These are phyloP conservation scores for Schizonepeta tenuifolia DNA, from an alignment of 257 asterid species.

Conservation along the genomic window DNA sequence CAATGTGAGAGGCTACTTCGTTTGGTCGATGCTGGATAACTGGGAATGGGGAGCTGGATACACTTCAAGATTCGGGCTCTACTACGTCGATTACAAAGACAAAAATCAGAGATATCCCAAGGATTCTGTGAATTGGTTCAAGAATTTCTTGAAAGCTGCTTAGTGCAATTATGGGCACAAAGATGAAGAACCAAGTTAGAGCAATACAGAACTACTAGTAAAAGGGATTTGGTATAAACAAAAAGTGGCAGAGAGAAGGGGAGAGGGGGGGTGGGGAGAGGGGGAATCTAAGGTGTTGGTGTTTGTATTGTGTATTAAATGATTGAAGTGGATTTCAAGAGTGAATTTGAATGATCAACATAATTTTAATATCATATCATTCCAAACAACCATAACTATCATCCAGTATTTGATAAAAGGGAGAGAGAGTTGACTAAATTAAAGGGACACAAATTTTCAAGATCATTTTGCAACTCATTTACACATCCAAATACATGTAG, in stretches of 20 bases:
- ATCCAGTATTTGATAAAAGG: background rate
- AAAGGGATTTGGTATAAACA: background rate
- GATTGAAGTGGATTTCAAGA: background rate
- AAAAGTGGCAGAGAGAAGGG: too few relatives aligned
- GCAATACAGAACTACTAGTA: background rate
- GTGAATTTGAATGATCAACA: background rate
- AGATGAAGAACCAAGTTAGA: background rate
- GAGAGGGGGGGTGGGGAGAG: too few relatives aligned
- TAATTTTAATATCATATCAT: background rate
- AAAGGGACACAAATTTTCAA: background rate
- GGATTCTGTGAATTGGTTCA: slow-evolving; percentile 84
- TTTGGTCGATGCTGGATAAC: slow-evolving; percentile 87
- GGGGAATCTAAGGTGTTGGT: background rate
- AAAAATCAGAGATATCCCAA: slow-evolving; percentile 81
- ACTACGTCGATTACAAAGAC: slow-evolving; percentile 69
- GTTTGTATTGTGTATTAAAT: background rate
- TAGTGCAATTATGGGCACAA: slow-evolving; percentile 16
- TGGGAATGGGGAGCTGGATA: slow-evolving; percentile 96
- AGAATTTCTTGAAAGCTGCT: slow-evolving; percentile 58
- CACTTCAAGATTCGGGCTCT: slow-evolving; percentile 75
- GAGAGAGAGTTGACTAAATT: too few relatives aligned
- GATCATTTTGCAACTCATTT: background rate
- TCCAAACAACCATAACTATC: too few relatives aligned
- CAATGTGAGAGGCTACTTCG: slow-evolving; percentile 86
- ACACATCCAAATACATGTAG: background rate